Conservation (phyloP, 2,329 filamentous ascomycete species). For the Xylaria polymorpha region DNA sequence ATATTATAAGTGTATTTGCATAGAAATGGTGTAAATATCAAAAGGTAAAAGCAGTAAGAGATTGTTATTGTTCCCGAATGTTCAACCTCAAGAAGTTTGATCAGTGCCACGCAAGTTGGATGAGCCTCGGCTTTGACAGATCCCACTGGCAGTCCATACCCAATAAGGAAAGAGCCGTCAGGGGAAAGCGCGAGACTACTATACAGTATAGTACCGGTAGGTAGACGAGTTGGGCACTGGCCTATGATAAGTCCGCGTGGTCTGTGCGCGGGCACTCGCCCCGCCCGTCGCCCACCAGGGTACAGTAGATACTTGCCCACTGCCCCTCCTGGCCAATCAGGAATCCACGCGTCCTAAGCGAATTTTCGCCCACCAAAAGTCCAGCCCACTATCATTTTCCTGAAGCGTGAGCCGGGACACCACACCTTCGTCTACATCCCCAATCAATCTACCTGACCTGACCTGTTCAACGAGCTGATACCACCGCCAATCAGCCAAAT, state of each 20-base stretch:
- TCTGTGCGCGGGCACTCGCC: conserved; percentile 38
- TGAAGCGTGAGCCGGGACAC: conserved; percentile 32
- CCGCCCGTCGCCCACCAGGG: conserved; percentile 53
- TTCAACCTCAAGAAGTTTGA: background rate
- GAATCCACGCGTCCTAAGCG: conserved; percentile 44
- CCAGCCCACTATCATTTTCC: conserved; percentile 45
- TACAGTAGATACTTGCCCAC: conserved; percentile 2
- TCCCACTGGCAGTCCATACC: background rate
- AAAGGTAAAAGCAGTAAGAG: background rate
- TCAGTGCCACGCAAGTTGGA: background rate
- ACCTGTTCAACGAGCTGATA: conserved; percentile 45
- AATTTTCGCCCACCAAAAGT: conserved; percentile 54
- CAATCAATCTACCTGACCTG: conserved; percentile 25
- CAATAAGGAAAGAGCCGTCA: background rate
- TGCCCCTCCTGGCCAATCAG: conserved; percentile 35
- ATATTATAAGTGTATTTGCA: background rate
- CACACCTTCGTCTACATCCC: conserved; percentile 33
- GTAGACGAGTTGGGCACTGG: no score
- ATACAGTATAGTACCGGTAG: no score
- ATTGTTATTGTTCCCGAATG: background rate
- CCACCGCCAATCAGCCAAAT: conserved; percentile 58
- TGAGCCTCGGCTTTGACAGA: conserved; percentile 32
- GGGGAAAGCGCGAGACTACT: no score
- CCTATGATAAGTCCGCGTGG: background rate
- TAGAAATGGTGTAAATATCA: background rate